phyloP scores from a whole-genome alignment of 2,329 filamentous ascomycete species.

The Pseudocercospora eumusae region DNA sequence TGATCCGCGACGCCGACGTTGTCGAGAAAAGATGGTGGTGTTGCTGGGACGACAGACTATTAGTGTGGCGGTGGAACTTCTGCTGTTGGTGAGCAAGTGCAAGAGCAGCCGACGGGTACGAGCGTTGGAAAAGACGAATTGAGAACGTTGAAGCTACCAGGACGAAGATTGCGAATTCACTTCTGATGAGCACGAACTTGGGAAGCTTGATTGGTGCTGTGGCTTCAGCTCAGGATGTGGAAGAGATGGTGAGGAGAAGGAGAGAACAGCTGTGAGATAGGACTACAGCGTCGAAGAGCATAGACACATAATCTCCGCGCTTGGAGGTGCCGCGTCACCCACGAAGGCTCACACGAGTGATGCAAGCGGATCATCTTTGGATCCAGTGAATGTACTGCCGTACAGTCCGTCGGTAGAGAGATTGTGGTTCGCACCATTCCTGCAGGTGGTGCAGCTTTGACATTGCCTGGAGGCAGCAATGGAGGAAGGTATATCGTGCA shows the following conservation, averaged over 20 bases:
- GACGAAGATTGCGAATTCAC: not conserved
- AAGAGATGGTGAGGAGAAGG: not conserved
- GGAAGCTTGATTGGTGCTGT: not conserved
- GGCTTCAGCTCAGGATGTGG: not conserved
- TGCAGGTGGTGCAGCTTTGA: not conserved
- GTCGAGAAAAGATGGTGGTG: not conserved
- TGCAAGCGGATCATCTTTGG: not conserved
- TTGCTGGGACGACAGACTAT: not conserved
- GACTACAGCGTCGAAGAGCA: not conserved
- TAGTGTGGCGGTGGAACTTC: not conserved
- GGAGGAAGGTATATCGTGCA: too few species aligned
- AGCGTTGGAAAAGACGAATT: not conserved
- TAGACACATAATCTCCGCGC: not conserved
- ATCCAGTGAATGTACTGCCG: not conserved
- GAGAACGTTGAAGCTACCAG: not conserved
- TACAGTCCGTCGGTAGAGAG: not conserved
- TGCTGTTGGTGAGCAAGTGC: not conserved
- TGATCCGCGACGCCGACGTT: conserved; percentile 19
- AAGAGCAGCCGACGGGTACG: conserved; percentile 3
- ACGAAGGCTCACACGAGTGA: not conserved
- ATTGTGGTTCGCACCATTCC: not conserved
- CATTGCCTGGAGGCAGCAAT: not conserved
- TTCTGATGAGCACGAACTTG: not conserved
- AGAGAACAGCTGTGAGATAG: not conserved
- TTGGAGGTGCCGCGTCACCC: not conserved